Evolutionary conservation across 202 grass and related monocot genomes (phyloP), one percentile per base, ranked within the genome.

Genomic region (Bolboschoenoplectus hybrid): DNA sequence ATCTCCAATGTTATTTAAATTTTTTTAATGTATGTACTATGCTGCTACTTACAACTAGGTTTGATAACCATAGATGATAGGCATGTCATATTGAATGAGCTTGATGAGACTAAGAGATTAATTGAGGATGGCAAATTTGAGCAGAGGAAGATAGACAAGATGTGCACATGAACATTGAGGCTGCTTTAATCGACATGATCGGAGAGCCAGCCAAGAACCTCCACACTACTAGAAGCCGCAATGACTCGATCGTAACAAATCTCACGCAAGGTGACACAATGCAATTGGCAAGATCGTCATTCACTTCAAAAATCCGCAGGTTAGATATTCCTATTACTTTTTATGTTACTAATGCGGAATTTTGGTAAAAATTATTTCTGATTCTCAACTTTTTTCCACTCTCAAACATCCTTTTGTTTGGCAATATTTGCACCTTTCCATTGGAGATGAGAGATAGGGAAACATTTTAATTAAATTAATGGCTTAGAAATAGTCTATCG

Each of bases 161-260:
- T 6, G 96, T 98, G 11, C 96, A 98, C 84, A 98, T 95, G 91
- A 95, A 98, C 83, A 98, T 98, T 63, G 97, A 98, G 84, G 97
- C 97, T 38, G 90, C 93, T 85, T 84, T 98, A 9, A 98, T 94
- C 41, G 97, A 98, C 26, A 90, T 82, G 82, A 89, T 98, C 26
- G 97, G 97, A 66, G 93, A 98, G 70, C 97, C 97, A 0, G 97
- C 97, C 11, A 98, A 98, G 89, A 98, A 98, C 44, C 81, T 98
- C 51, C 93, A 98, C 39, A 98, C 97, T 43, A 93, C 97, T 44
- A 92, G 97, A 86, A 94, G 93, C 87, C 93, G 97, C 60, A 96
- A 95, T 77, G 96, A 98, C 61, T 93, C 95, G 89, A 90, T 98
- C 9, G 89, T 93, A 55, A 98, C 93, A 0, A 91, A 98, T 88